These are phyloP conservation scores for Kwoniella dejecticola DNA, from an alignment of 768 basidiomycete species.

Conservation along the genomic window DNA sequence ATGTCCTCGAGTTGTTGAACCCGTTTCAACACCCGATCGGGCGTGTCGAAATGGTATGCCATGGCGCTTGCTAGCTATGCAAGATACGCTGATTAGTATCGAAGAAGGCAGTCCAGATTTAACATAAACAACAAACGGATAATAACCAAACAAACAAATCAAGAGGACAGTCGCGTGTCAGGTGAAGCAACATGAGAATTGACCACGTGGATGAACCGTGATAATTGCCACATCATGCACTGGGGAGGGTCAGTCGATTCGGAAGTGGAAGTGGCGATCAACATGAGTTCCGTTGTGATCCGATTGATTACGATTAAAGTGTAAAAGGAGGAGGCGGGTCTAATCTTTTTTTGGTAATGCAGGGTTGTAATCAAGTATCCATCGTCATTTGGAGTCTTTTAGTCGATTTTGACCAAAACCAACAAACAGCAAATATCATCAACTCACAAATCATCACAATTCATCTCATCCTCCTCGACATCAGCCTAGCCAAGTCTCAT, in stretches of 20 bases:
- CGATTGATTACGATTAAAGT: slow-evolving; percentile 8
- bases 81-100: not conserved
- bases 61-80: slow-evolving; percentile 18
- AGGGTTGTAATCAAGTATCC: not conserved
- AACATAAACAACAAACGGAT: slow-evolving; percentile 14
- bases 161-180: slow-evolving; percentile 25
- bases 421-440: not conserved
- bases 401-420: slow-evolving; percentile 1
- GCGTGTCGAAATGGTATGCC: slow-evolving; percentile 32
- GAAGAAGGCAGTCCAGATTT: no score
- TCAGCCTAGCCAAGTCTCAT: not conserved
- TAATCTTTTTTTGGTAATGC: slow-evolving; percentile 1
- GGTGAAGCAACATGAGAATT: not conserved
- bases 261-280: not conserved
- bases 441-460: not conserved
- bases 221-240: not conserved
- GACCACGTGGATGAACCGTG: not conserved
- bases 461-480: not conserved
- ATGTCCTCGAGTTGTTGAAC: slow-evolving; percentile 44
- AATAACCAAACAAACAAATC: not conserved
- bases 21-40: slow-evolving; percentile 41
- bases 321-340: slow-evolving; percentile 17
- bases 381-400: slow-evolving; percentile 1
- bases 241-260: not conserved
- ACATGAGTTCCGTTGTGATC: slow-evolving; percentile 1